Base-by-base conservation (phyloP, 306 rosid genomes). In the Cicer pinnatifidum region DNA sequence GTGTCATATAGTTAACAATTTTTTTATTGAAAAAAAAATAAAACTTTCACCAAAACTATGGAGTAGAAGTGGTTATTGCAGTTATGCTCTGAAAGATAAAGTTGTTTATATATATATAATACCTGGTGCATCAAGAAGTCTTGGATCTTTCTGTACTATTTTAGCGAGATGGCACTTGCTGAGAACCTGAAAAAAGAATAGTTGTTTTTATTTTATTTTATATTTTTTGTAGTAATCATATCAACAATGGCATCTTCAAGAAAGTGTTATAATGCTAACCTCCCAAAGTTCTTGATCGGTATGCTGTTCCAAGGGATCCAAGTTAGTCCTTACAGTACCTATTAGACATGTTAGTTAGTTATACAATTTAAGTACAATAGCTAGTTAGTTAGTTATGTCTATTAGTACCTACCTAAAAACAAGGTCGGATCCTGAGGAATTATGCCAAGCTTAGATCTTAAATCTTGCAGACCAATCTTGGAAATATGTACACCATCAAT, bases 41-140 rank as follows among this genome's bases (percentile, higher is more conserved):
- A 13, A 48, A 48, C 2, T 13, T 37, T 67, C 19, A 76, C 38
- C 51, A 20, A 15, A 50, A 51, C n/a, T 73, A 40, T 50, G 11
- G 17, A 17, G 54, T 46, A 39, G 50, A 8, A n/a, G 41, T 11
- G 3, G 60, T 20, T 60, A 44, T 23, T 41, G 11, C 15, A 57
- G 69, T 38, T 12, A 60, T 5, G 61, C 61, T 47, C 4, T 50
- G 44, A 76, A 65, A 71, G 75, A 39, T 46, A 11, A 19, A 7
- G 17, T 45, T 75, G 20, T 65, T 45, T 39, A 53, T 10, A 67
- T n/a, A 58, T 53, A 35, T 51, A 64, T 84, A 2, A 17, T 20
- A 88, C 97, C 98, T 75, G 89, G 93, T 62, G 96, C 91, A 68
- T 93, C 92, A 72, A 93, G 98, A 84, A 88, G 88, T 77, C 89